Base-by-base conservation (phyloP, 768 basidiomycete genomes). In the Kwoniella newhampshirensis region DNA sequence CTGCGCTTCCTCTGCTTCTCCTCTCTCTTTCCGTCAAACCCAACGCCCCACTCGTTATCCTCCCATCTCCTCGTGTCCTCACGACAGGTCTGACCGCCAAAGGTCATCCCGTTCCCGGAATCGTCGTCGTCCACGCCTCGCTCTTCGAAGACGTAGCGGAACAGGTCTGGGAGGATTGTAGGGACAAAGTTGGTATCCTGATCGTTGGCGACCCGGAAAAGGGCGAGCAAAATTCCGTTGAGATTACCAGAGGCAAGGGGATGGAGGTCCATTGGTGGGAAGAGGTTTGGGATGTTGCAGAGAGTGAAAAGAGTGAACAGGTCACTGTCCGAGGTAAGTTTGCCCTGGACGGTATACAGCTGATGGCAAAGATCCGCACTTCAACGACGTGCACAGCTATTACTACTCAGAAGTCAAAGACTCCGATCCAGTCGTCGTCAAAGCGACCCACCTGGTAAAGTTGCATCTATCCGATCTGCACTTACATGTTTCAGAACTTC, bases 361-460 rank as follows among this genome's bases (percentile, higher is more conserved):
- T 12, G 40, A 23, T 7, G 11, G n/a, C n/a, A n/a, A 45, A 8
- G 66, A 63, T 25, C 42, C 62, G 12, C 40, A 51, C 23, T 65
- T 46, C 23, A 44, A 45, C 18, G 68, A 69, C 47, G 0, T 88
- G 86, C 80, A 74, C 39, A 61, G 52, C 21, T 71, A 67, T 50
- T 69, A 67, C 53, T 71, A 71, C 46, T 86, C 81, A 63, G 78
- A 81, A 63, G 79, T 80, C 1, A 66, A 80, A 18, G 77, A 65
- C 30, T 65, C 63, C 18, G 62, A 67, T 42, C 54, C 77, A 39
- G 30, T 35, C 1, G 36, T 71, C 4, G 37, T 57, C 27, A 58
- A 64, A 44, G 62, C 92, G 28, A 89, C 89, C 0, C 89, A 91
- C 72, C 82, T 87, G 37, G 76, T 77, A 50, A n/a, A 46, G 74